Conservation (phyloP, 2,329 filamentous ascomycete species). For the Colletotrichum spinosum region DNA sequence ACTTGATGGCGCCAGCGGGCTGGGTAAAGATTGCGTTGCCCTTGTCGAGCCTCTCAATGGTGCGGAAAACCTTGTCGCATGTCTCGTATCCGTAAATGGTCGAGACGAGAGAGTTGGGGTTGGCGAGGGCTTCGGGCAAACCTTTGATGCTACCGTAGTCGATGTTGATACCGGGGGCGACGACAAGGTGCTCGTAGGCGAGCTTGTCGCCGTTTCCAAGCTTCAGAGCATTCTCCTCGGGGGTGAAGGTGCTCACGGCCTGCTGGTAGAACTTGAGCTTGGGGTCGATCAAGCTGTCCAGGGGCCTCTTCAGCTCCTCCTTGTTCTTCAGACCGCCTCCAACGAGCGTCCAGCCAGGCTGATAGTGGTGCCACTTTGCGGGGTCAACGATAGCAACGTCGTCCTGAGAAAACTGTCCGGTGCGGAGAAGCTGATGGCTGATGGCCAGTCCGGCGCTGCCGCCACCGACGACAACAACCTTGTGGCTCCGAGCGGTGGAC, state of each 20-base stretch:
- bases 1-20: conserved; percentile 69
- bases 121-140: conserved; percentile 65
- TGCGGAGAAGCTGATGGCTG: conserved; percentile 74
- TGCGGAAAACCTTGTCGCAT: conserved; percentile 64
- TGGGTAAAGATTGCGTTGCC: conserved; percentile 70
- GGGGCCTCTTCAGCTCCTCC: conserved; percentile 64
- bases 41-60: conserved; percentile 58
- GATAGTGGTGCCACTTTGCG: conserved; percentile 73
- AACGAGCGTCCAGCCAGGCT: conserved; percentile 77
- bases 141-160: conserved; percentile 65
- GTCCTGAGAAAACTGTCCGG: conserved; percentile 65
- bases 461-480: conserved; percentile 74
- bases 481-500: conserved; percentile 56
- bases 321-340: conserved; percentile 74
- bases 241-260: conserved; percentile 61
- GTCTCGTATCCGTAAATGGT: conserved; percentile 69
- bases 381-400: conserved; percentile 76
- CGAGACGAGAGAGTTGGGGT: conserved; percentile 61
- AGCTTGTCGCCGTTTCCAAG: conserved; percentile 67
- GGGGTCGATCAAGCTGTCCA: conserved; percentile 65
- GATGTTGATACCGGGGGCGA: conserved; percentile 68
- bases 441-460: conserved; percentile 74
- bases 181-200: conserved; percentile 73
- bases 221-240: conserved; percentile 67
- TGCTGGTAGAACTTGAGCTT: conserved; percentile 71